Evolutionary conservation across 352 stramenopile species (phyloP).

Genomic region (Globisporangium spinosum): DNA sequence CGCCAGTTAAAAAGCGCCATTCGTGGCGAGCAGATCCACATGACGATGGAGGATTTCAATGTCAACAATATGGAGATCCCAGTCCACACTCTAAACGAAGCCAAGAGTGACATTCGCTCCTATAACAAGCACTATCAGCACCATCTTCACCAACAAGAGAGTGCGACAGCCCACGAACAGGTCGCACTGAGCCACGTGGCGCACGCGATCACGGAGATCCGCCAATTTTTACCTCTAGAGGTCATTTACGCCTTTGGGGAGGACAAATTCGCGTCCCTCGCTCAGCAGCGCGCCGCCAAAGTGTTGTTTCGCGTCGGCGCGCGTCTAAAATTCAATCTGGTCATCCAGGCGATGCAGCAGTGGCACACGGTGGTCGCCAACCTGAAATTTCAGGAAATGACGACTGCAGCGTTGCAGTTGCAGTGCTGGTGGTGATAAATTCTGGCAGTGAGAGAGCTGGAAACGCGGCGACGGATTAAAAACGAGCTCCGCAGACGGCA

Average conservation of each 20-base stretch:
- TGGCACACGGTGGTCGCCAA: constrained; percentile 35
- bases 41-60: constrained; percentile 32
- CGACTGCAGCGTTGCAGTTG: constrained; percentile 17
- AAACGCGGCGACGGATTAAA: constrained; percentile 25
- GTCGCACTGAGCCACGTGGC: constrained; percentile 35
- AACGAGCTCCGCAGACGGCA: constrained; percentile 46
- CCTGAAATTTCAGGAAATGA: constrained; percentile 18
- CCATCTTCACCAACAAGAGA: constrained; percentile 11
- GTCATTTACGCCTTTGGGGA: constrained; percentile 58
- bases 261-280: constrained; percentile 56
- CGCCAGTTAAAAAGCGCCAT: background rate
- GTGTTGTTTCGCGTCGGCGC: constrained; percentile 42
- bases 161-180: constrained; percentile 16
- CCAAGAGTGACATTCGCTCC: background rate
- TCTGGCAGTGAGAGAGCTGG: constrained; percentile 25
- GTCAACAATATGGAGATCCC: background rate
- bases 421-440: constrained; percentile 71
- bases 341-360: constrained; percentile 38
- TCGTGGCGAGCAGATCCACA: constrained; percentile 29
- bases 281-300: constrained; percentile 50
- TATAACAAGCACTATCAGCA: constrained; percentile 7
- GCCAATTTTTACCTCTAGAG: constrained; percentile 57
- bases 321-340: constrained; percentile 34
- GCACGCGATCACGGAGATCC: constrained; percentile 45
- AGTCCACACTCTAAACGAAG: background rate